phyloP scores from a whole-genome alignment of 495 filamentous ascomycete species.

The Podospora bellae-mahoneyi region DNA sequence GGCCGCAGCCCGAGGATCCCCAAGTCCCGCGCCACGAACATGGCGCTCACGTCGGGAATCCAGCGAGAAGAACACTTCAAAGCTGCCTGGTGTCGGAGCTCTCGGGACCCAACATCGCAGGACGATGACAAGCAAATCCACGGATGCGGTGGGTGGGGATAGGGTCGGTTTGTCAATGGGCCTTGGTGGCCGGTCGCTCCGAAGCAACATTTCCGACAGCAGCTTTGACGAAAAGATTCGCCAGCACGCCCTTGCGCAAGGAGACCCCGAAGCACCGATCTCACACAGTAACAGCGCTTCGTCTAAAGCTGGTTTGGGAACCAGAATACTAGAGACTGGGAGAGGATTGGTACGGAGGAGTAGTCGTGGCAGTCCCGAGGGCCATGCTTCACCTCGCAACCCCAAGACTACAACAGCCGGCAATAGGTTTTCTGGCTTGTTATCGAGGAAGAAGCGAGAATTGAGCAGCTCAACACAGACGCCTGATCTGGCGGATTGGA shows the following conservation, averaged over 20 bases:
- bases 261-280: conserved; percentile 22
- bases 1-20: conserved; percentile 41
- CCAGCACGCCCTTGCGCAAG: conserved; percentile 22
- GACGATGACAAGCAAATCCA: not conserved
- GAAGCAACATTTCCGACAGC: conserved; percentile 29
- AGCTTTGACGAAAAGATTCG: conserved; percentile 32
- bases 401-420: conserved; percentile 14
- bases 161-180: conserved; percentile 16
- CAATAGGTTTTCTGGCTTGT: conserved; percentile 25
- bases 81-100: conserved; percentile 12
- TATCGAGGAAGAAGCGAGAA: conserved; percentile 25
- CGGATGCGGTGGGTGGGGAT: conserved; percentile 14
- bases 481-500: conserved; percentile 10
- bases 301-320: conserved; percentile 29
- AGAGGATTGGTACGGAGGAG: conserved; percentile 35
- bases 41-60: conserved; percentile 34
- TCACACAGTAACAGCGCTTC: conserved; percentile 34
- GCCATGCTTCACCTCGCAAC: conserved; percentile 17
- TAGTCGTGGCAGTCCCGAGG: conserved; percentile 34
- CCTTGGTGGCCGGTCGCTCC: conserved; percentile 14
- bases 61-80: conserved; percentile 25
- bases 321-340: conserved; percentile 35
- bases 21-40: conserved; percentile 46
- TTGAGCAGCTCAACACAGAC: conserved; percentile 9
- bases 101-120: conserved; percentile 7